A percentile compares a stretch with the other conserved stretches of the same genome.
Conservation (phyloP, 208 protist genomes). For the Acanthamoeba lenticulata region DNA sequence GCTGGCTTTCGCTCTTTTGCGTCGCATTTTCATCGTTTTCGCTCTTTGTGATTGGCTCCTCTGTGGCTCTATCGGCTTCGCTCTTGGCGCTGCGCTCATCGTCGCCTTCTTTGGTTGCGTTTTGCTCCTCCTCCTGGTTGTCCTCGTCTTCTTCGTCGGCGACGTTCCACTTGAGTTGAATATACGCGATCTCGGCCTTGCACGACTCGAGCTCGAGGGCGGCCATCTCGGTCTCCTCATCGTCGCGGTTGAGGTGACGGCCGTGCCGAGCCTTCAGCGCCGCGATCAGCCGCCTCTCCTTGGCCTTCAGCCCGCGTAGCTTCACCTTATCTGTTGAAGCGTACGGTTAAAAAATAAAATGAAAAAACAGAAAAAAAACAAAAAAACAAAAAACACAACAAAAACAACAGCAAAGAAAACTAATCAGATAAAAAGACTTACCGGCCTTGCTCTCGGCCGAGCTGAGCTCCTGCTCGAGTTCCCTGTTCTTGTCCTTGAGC, state of each 20-base stretch:
- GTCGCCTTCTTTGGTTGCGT: background rate
- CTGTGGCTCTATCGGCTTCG: too few relatives aligned
- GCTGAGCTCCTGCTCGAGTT: background rate
- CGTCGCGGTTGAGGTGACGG: background rate
- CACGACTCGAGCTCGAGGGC: background rate
- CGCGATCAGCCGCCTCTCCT: background rate
- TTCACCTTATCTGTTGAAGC: constrained; percentile 17
- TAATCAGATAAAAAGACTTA: background rate
- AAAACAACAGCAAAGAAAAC: too few relatives aligned
- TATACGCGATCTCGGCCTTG: background rate
- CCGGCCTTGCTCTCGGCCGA: background rate
- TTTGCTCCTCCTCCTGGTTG: background rate
- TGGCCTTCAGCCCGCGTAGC: background rate
- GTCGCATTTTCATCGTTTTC: background rate
- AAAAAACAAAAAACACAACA: too few relatives aligned
- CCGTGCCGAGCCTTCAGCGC: background rate
- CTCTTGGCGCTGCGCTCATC: too few relatives aligned
- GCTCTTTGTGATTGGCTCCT: background rate
- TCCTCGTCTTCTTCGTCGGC: background rate
- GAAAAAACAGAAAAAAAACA: too few relatives aligned
- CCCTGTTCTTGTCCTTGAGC: background rate
- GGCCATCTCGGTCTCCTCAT: background rate
- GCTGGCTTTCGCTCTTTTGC: background rate
- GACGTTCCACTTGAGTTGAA: background rate
- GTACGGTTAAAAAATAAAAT: too few relatives aligned